Base-by-base conservation (phyloP, 192 early-diverging fungal genomes). In the Linnemannia elongata region DNA sequence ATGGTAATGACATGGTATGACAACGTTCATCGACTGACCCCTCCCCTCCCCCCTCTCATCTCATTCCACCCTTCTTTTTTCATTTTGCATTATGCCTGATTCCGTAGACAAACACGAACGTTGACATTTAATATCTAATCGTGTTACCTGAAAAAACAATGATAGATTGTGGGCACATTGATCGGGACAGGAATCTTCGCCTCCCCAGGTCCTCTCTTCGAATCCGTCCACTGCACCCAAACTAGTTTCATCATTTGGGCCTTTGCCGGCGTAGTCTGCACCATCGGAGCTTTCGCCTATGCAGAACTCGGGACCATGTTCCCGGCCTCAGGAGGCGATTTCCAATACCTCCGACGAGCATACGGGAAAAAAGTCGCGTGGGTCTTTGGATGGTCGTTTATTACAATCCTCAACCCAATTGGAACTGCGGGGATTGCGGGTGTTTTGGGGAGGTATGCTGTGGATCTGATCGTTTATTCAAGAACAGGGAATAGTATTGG, bases 181-280 rank as follows among this genome's bases (percentile, higher is more conserved):
- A 85, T 89, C 41, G 94, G 94, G n/a, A 89, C 89, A 52, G 94
- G 94, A 13, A 94, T 94, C 38, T 94, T 93, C 80, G 93, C 94
- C 13, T 92, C 91, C 0, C 93, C 93, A 20, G 93, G 93, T 0
- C 93, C 91, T 4, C 83, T 94, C 5, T 89, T 85, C 57, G 77
- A 88, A 24, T 85, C 83, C 44, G 80, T 89, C 8, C 72, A 82
- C 35, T 78, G 80, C 47, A 78, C 83, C 8, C 83, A 82, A 33
- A 89, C 83, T 55, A 75, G 79, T 24, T 85, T 89, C 60, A 82
- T 89, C 54, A 82, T 89, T 22, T 89, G 88, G 88, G 77, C 77
- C 12, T 78, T 85, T 35, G 83, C 88, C 2, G 88, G 88, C 7
- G 42, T 89, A 8, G 74, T 89, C 35, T 84, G 83, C 9, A 74